Evolutionary conservation across 345 rosid species (phyloP).

Genomic region (Fremontodendron californicum): DNA sequence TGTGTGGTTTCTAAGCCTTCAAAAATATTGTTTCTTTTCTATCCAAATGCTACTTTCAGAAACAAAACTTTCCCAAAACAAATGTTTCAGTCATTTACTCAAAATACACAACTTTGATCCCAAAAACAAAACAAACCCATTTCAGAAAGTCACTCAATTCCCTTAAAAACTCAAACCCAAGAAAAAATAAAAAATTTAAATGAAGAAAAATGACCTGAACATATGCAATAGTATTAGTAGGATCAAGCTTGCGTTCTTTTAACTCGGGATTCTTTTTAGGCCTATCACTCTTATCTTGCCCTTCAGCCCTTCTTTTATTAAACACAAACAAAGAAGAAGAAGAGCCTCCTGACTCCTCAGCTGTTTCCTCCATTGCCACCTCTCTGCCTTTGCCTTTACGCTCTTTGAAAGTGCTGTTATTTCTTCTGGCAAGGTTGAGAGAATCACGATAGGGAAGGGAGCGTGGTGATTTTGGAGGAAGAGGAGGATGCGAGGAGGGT

Average conservation of each 20-base stretch:
- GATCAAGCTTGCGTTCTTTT: constrained; percentile 65
- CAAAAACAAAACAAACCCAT: background rate
- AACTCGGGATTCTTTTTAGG: constrained; percentile 69
- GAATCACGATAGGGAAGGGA: constrained; percentile 30
- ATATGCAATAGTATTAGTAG: constrained; percentile 80
- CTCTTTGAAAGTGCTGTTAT: constrained; percentile 30
- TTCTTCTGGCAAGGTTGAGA: constrained; percentile 34
- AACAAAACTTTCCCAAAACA: background rate
- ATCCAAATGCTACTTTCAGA: background rate
- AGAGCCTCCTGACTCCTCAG: constrained; percentile 14
- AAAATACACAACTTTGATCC: background rate
- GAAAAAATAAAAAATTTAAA: background rate
- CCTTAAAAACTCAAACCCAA: background rate
- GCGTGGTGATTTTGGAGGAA: constrained; percentile 36
- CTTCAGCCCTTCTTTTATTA: constrained; percentile 83
- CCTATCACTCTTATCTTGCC: constrained; percentile 49
- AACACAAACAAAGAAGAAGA: constrained; percentile 46
- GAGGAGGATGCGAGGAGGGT: constrained; percentile 32
- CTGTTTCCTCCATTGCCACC: constrained; percentile 38
- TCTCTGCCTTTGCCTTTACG: constrained; percentile 24
- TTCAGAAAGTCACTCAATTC: background rate
- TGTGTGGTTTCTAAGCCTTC: too few species aligned
- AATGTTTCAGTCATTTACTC: background rate
- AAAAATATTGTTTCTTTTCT: background rate
- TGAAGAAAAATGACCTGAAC: constrained; percentile 55